phyloP scores from a whole-genome alignment of 2,329 filamentous ascomycete genomes.

The Epichloe baconii region DNA sequence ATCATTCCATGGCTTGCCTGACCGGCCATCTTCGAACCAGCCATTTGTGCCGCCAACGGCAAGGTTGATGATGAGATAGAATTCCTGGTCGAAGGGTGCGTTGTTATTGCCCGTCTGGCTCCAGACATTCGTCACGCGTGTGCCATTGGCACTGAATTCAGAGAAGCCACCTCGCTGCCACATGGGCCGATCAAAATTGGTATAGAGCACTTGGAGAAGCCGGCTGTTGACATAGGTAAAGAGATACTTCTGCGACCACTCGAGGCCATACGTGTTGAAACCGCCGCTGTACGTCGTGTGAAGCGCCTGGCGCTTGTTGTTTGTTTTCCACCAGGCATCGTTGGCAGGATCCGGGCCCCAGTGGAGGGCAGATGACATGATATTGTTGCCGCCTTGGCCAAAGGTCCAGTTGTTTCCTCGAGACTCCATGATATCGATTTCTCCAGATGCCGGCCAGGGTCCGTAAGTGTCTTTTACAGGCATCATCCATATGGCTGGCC shows the following conservation, averaged over 20 bases:
- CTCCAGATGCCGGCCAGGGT: constrained; percentile 64
- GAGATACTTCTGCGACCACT: constrained; percentile 80
- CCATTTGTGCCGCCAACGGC: constrained; percentile 69
- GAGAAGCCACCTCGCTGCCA: constrained; percentile 58
- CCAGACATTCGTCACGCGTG: constrained; percentile 52
- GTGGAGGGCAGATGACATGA: constrained; percentile 66
- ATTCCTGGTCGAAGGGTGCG: constrained; percentile 63
- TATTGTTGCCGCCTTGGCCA: constrained; percentile 64
- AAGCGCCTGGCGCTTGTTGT: constrained; percentile 60
- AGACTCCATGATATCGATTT: constrained; percentile 72
- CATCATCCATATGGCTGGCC: constrained; percentile 47
- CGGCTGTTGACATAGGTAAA: constrained; percentile 78
- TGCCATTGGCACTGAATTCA: constrained; percentile 49
- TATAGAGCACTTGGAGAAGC: constrained; percentile 69
- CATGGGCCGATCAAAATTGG: constrained; percentile 55
- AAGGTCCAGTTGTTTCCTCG: constrained; percentile 76
- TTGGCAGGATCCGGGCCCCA: constrained; percentile 63
- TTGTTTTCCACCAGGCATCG: constrained; percentile 75
- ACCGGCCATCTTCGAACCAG: constrained; percentile 65
- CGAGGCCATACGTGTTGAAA: constrained; percentile 68
- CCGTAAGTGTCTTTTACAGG: constrained; percentile 62
- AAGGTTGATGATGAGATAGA: constrained; percentile 65
- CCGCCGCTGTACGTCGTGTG: constrained; percentile 58
- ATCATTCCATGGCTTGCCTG: constrained; percentile 71
- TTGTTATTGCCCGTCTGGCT: constrained; percentile 42